phyloP scores from a whole-genome alignment of 805 yeast species.

The Metschnikowia dekortorum region DNA sequence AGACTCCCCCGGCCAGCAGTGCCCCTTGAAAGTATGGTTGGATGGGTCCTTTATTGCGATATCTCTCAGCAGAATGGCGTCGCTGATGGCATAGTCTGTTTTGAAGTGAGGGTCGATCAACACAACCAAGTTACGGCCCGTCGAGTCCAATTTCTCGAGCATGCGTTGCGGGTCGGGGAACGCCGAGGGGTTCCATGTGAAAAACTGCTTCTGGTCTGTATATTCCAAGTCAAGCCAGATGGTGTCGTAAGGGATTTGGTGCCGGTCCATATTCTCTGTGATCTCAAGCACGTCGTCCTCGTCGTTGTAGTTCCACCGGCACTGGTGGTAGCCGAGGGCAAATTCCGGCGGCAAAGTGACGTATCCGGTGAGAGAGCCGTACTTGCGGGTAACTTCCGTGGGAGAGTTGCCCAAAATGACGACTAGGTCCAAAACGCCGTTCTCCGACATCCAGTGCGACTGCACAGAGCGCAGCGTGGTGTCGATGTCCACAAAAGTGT shows the following conservation, averaged over 20 bases:
- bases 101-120: slow-evolving; percentile 93
- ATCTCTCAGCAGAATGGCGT: slow-evolving; percentile 38
- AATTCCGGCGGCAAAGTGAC: slow-evolving; percentile 71
- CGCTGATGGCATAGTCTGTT: slow-evolving; percentile 61
- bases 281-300: slow-evolving; percentile 80
- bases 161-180: slow-evolving; percentile 75
- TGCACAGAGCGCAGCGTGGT: slow-evolving; percentile 32
- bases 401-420: slow-evolving; percentile 61
- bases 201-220: slow-evolving; percentile 79
- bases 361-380: slow-evolving; percentile 69
- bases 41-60: slow-evolving; percentile 45
- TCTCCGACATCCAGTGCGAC: slow-evolving; percentile 94
- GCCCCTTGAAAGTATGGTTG: slow-evolving; percentile 64
- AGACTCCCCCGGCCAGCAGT: slow-evolving; percentile 98
- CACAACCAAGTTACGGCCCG: slow-evolving; percentile 77
- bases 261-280: slow-evolving; percentile 61
- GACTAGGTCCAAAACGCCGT: slow-evolving; percentile 75
- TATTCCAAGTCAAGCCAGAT: slow-evolving; percentile 96
- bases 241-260: slow-evolving; percentile 78
- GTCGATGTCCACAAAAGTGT: slow-evolving; percentile 77
- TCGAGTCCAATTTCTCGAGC: slow-evolving; percentile 58
- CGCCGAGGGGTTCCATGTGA: slow-evolving; percentile 76
- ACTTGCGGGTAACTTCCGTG: slow-evolving; percentile 51
- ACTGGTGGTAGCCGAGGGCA: slow-evolving; percentile 89
- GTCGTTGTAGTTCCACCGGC: slow-evolving; percentile 95